Base-by-base conservation (phyloP, 2,329 filamentous ascomycete genomes). In the Trichophyton verrucosum region DNA sequence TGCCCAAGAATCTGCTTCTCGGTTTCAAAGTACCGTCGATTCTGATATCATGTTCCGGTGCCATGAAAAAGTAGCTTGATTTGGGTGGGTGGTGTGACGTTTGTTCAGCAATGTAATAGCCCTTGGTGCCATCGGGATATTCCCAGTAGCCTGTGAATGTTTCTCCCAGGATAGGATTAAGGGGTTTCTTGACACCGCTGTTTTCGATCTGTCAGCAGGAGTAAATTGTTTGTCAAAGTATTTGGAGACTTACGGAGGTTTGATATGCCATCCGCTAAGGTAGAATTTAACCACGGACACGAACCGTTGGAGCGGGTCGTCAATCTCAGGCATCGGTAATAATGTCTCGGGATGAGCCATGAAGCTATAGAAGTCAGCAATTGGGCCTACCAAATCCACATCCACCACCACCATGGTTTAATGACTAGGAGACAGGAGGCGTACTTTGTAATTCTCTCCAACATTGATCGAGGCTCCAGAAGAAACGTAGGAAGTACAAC, bases 21-120 rank as follows among this genome's bases (percentile, higher is more conserved):
- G 94, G 94, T 73, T 97, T 97, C 66, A 99, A 79, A 3, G 90
- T 95, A 20, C 94, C 94, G 69, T 99, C 94, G 68, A 99, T 95
- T 61, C 94, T 85, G 67, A 99, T 95, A 70, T 95, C 79, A 71
- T 97, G 90, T 60, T 95, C 86, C 1, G 94, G 94, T 0, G 89
- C 91, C 86, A 96, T 91, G 77, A 96, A 99, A 74, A 99, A 99
- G 78, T 99, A 99, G 75, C 91, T 96, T 55, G 92, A 97, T 77
- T 99, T 99, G 30, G 94, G 94, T 36, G 94, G 94, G 71, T 99
- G 94, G 73, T 99, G 94, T 30, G 91, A 97, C 1, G 94, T 99
- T 75, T 99, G 94, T 75, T 99, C 94, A 56, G 92, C 86, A 67
- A 99, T 90, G 77, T 99, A 99, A 77, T 96, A 99, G 64, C 89